These are phyloP conservation scores for Arthrobotrys sphaeroides DNA, from an alignment of 2,329 filamentous ascomycete species.

Conservation along the genomic window DNA sequence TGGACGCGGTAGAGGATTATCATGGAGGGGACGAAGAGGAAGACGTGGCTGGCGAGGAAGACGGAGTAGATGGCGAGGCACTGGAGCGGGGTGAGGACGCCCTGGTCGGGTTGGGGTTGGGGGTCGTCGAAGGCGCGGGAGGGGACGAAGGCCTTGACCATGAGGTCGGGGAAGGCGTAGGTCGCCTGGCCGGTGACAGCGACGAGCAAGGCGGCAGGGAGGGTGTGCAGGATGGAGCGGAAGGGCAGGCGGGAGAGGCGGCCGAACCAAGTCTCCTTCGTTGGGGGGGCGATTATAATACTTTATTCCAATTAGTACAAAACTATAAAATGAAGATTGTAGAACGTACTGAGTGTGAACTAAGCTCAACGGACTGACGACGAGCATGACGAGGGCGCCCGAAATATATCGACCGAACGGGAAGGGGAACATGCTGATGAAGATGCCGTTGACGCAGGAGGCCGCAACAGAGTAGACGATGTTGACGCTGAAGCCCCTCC, in stretches of 20 bases:
- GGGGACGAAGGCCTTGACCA: slow-evolving; percentile 57
- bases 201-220: slow-evolving; percentile 73
- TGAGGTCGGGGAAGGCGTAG: slow-evolving; percentile 47
- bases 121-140: slow-evolving; percentile 60
- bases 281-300: slow-evolving; percentile 78
- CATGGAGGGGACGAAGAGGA: slow-evolving; percentile 77
- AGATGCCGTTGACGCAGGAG: slow-evolving; percentile 62
- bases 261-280: slow-evolving; percentile 71
- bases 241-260: slow-evolving; percentile 74
- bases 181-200: slow-evolving; percentile 66
- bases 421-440: slow-evolving; percentile 62
- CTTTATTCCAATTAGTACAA: slow-evolving; percentile 29
- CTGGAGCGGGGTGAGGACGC: slow-evolving; percentile 58
- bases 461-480: slow-evolving; percentile 65
- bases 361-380: slow-evolving; percentile 74
- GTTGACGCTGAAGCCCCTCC: slow-evolving; percentile 72
- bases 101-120: slow-evolving; percentile 56
- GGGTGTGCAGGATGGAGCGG: slow-evolving; percentile 74
- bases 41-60: slow-evolving; percentile 65
- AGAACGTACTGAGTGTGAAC: slow-evolving; percentile 77
- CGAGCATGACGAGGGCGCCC: slow-evolving; percentile 69
- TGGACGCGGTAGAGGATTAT: slow-evolving; percentile 84
- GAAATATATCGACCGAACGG: slow-evolving; percentile 65
- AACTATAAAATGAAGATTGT: no score
- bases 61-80: slow-evolving; percentile 63